phyloP scores from a whole-genome alignment of 75 land plant species.

The Azolla pinnata region DNA sequence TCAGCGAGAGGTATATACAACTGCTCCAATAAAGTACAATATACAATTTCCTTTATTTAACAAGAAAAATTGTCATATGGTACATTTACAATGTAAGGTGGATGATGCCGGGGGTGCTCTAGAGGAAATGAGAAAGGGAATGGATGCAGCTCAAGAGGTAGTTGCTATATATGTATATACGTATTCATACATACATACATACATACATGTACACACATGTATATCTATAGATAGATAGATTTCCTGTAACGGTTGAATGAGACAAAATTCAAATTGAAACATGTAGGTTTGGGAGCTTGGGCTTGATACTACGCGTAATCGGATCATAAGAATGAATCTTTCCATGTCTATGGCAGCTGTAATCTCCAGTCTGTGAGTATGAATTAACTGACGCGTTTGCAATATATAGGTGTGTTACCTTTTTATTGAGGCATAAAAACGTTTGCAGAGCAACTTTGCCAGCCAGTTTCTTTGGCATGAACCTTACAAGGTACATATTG shows the following conservation, averaged over 20 bases:
- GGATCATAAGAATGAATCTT: constrained; percentile 35
- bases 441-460: constrained; percentile 30
- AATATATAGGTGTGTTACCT: background rate
- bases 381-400: background rate
- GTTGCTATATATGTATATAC: too few species aligned
- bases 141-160: constrained; percentile 47
- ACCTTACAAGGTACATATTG: constrained; percentile 25
- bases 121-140: constrained; percentile 41
- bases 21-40: background rate
- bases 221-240: too few species aligned
- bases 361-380: constrained; percentile 33
- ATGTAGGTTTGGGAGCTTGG: constrained; percentile 47
- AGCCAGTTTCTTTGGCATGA: constrained; percentile 41
- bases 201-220: too few species aligned
- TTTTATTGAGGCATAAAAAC: background rate
- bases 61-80: background rate
- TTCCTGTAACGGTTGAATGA: too few species aligned
- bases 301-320: constrained; percentile 40
- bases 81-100: constrained; percentile 13
- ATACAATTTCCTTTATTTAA: background rate
- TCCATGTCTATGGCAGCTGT: constrained; percentile 36
- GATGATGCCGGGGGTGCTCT: constrained; percentile 50
- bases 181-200: too few species aligned
- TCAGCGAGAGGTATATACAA: constrained; percentile 29
- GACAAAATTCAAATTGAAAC: background rate